Percentiles rank a stretch among this genome's conserved stretches.
phyloP scores from a whole-genome alignment of 495 filamentous ascomycete species.

The Cladorrhinum samala region DNA sequence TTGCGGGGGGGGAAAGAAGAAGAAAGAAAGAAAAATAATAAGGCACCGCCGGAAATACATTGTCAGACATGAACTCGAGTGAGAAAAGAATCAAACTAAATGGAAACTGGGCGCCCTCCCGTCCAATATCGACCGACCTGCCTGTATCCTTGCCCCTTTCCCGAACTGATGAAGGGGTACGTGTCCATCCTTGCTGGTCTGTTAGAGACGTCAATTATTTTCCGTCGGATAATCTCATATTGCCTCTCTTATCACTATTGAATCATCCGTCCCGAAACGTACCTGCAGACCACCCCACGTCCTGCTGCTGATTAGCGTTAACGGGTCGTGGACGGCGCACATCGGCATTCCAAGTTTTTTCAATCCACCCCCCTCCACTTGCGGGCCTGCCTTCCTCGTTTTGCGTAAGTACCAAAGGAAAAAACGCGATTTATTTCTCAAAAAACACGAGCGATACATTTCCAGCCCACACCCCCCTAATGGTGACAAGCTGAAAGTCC shows the following conservation, averaged over 20 bases:
- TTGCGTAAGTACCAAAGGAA: no score
- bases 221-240: not conserved
- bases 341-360: conserved; percentile 9
- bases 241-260: not conserved
- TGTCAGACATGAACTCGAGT: no score
- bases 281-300: not conserved
- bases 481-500: not conserved
- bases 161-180: not conserved
- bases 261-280: not conserved
- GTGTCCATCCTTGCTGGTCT: not conserved
- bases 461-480: not conserved
- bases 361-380: not conserved
- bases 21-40: not conserved
- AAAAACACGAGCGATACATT: not conserved
- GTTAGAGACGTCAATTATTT: not conserved
- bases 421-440: not conserved
- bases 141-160: not conserved
- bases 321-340: not conserved
- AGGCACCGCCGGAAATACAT: not conserved
- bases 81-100: no score
- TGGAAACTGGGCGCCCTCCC: no score
- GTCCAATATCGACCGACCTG: no score
- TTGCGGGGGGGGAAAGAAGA: not conserved
- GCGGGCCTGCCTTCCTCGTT: no score
- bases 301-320: not conserved